Evolutionary conservation across 1,284 basidiomycete genomes (phyloP).

Genomic region (Schizophyllum amplum): DNA sequence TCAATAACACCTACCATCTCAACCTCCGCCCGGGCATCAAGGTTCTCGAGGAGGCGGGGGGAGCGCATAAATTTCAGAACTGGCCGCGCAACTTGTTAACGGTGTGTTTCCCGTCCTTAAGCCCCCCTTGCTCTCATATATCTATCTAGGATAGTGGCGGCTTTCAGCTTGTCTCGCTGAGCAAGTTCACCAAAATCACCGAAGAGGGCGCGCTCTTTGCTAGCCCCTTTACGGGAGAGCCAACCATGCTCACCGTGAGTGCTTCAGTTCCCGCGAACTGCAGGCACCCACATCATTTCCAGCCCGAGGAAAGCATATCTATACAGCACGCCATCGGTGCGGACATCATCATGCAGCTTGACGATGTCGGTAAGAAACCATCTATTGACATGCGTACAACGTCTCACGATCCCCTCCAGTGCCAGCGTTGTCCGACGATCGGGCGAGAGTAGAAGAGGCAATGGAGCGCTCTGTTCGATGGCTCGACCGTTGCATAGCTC

Average conservation of each 20-base stretch:
- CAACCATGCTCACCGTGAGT: slow-evolving; percentile 77
- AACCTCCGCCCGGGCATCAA: slow-evolving; percentile 72
- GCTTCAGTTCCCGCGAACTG: neutral
- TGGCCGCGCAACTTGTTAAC: slow-evolving; percentile 80
- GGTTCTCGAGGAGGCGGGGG: slow-evolving; percentile 63
- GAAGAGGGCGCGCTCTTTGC: slow-evolving; percentile 80
- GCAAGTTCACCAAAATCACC: slow-evolving; percentile 76
- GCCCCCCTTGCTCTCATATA: slow-evolving; percentile 1
- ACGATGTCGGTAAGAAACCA: slow-evolving; percentile 67
- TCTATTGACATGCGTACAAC: slow-evolving; percentile 7
- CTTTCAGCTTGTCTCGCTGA: slow-evolving; percentile 79
- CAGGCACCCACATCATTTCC: slow-evolving; percentile 13
- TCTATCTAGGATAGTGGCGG: slow-evolving; percentile 55
- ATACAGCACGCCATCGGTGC: slow-evolving; percentile 81
- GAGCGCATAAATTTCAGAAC: slow-evolving; percentile 78
- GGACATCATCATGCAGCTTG: slow-evolving; percentile 88
- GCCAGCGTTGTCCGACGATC: slow-evolving; percentile 56
- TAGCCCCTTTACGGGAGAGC: slow-evolving; percentile 76
- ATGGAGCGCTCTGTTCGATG: slow-evolving; percentile 77
- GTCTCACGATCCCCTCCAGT: slow-evolving; percentile 32
- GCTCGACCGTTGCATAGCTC: slow-evolving; percentile 77
- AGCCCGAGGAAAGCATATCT: slow-evolving; percentile 83
- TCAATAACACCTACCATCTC: slow-evolving; percentile 84
- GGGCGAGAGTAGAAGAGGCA: slow-evolving; percentile 74
- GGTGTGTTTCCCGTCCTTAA: slow-evolving; percentile 29